Percentiles rank a stretch among this genome's conserved stretches.
Conservation (phyloP, 163 green algal species). For the Coccomyxa subellipsoidea region DNA sequence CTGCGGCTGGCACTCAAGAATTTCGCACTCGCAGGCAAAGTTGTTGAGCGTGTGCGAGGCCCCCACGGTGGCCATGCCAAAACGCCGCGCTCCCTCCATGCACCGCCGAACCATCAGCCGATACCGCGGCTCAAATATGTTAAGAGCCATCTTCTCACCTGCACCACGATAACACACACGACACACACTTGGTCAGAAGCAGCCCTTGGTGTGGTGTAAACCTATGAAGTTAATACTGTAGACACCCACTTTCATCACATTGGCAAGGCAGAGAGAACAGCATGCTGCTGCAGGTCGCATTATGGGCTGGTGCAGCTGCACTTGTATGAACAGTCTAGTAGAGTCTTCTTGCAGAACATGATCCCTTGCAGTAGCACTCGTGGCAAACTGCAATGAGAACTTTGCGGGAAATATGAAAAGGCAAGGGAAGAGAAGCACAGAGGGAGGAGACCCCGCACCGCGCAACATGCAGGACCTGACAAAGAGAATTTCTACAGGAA, state of each 20-base stretch:
- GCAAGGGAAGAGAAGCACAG: not conserved
- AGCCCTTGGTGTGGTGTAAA: too few species aligned
- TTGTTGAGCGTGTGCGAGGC: slow-evolving; percentile 15
- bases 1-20: slow-evolving; percentile 68
- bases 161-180: not conserved
- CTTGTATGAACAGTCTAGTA: too few species aligned
- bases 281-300: too few species aligned
- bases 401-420: not conserved
- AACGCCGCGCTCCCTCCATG: slow-evolving; percentile 70
- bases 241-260: too few species aligned
- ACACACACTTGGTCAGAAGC: too few species aligned
- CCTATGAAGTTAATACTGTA: too few species aligned
- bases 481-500: not conserved
- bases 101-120: slow-evolving; percentile 73
- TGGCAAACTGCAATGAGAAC: not conserved
- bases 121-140: slow-evolving; percentile 91
- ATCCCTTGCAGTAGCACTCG: too few species aligned
- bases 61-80: slow-evolving; percentile 73
- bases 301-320: too few species aligned
- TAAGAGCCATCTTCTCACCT: slow-evolving; percentile 75
- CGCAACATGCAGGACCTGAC: not conserved
- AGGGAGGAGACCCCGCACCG: not conserved
- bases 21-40: slow-evolving; percentile 65
- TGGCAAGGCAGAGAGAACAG: not conserved
- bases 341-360: too few species aligned